phyloP scores from a whole-genome alignment of 306 rosid genomes.

The Bauhinia variegata region DNA sequence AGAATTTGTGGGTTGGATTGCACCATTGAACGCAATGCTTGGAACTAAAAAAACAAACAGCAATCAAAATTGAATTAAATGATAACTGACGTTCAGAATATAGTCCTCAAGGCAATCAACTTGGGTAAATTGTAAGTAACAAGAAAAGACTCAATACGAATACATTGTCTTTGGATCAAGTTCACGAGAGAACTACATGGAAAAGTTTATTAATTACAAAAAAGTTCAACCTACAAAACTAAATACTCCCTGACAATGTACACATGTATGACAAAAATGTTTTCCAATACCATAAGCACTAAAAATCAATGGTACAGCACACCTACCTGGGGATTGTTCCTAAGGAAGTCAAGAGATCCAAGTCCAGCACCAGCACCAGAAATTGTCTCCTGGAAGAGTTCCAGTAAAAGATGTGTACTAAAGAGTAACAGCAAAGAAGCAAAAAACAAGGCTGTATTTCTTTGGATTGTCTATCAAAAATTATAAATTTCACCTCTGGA shows the following conservation, averaged over 20 bases:
- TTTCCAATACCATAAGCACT: neutral
- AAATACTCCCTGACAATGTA: too few relatives aligned
- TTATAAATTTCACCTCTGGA: constrained; percentile 65
- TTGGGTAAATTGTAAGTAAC: too few relatives aligned
- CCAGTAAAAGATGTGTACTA: constrained; percentile 26
- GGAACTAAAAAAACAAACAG: constrained; percentile 70
- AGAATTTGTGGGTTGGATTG: constrained; percentile 95
- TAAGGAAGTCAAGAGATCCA: constrained; percentile 90
- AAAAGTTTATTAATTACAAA: too few relatives aligned
- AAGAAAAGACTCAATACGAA: neutral
- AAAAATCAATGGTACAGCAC: constrained; percentile 18
- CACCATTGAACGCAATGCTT: constrained; percentile 86
- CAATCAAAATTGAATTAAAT: constrained; percentile 22
- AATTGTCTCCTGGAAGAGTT: constrained; percentile 66
- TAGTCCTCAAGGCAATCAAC: neutral
- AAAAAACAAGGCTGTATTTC: constrained; percentile 10
- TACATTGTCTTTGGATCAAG: constrained; percentile 11
- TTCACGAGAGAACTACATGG: neutral
- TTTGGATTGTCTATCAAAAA: constrained; percentile 24
- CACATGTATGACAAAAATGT: constrained; percentile 23
- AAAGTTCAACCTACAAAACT: constrained; percentile 6
- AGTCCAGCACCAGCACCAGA: constrained; percentile 68
- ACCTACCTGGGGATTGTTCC: constrained; percentile 86
- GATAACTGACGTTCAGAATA: constrained; percentile 13
- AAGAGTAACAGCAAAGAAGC: constrained; percentile 32